Conservation (phyloP, 257 asterid genomes). For the Rehmannia glutinosa region DNA sequence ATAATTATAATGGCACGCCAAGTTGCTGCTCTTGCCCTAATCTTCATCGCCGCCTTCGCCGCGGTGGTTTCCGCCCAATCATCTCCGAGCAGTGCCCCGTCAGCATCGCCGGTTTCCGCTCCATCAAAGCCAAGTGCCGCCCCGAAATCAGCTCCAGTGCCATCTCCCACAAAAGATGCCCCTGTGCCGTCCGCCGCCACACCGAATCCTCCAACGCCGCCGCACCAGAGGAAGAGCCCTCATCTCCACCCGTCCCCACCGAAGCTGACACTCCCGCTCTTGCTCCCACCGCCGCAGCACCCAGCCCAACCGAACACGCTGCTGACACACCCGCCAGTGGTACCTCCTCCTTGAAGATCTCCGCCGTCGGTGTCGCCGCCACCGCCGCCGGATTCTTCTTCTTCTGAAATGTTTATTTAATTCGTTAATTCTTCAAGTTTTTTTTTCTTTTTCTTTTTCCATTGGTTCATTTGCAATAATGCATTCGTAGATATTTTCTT, state of each 20-base stretch:
- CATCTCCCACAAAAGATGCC: too few species aligned
- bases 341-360: slow-evolving; percentile 40
- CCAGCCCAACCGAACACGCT: slow-evolving; percentile 16
- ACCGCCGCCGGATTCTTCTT: slow-evolving; percentile 45
- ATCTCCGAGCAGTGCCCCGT: slow-evolving; percentile 34
- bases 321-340: slow-evolving; percentile 24
- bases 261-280: slow-evolving; percentile 7
- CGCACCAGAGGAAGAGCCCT: slow-evolving; percentile 28
- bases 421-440: background rate
- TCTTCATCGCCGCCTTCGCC: slow-evolving; percentile 43
- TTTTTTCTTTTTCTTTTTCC: background rate
- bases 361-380: slow-evolving; percentile 37
- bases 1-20: slow-evolving; percentile 55
- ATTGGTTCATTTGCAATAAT: background rate
- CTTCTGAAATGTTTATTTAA: slow-evolving; percentile 17
- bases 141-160: background rate
- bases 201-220: background rate
- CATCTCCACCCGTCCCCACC: slow-evolving; percentile 40
- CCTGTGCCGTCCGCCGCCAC: background rate
- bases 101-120: slow-evolving; percentile 26
- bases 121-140: background rate
- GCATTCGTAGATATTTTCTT: background rate
- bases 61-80: slow-evolving; percentile 52
- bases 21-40: slow-evolving; percentile 34
- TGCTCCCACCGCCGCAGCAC: slow-evolving; percentile 15